These are phyloP conservation scores for Lasiosphaeria hispida DNA, from an alignment of 495 filamentous ascomycete genomes.

Conservation along the genomic window DNA sequence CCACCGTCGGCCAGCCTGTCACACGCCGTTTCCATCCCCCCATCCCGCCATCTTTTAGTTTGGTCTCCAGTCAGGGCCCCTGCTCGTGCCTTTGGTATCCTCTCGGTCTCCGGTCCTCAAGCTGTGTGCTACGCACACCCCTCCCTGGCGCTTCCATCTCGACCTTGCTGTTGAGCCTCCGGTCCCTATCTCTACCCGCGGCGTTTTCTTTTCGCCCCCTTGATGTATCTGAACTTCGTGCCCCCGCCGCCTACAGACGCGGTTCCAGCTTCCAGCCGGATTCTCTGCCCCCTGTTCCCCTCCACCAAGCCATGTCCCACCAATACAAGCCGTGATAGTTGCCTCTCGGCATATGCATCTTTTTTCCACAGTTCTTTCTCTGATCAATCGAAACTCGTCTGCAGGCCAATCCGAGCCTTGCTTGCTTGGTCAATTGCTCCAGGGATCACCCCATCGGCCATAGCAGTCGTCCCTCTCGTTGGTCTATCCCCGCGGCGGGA, in stretches of 20 bases:
- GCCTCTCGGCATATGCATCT: slow-evolving; percentile 39
- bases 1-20: slow-evolving; percentile 28
- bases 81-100: slow-evolving; percentile 17
- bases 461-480: slow-evolving; percentile 32
- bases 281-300: slow-evolving; percentile 22
- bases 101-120: slow-evolving; percentile 23
- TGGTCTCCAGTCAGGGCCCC: slow-evolving; percentile 22
- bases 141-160: slow-evolving; percentile 15
- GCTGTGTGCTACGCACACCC: slow-evolving; percentile 22
- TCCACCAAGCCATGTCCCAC: slow-evolving; percentile 23
- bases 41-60: slow-evolving; percentile 24
- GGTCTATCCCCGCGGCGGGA: slow-evolving; percentile 53
- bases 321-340: slow-evolving; percentile 35
- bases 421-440: slow-evolving; percentile 31
- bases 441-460: slow-evolving; percentile 38
- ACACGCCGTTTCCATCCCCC: slow-evolving; percentile 28
- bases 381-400: slow-evolving; percentile 45
- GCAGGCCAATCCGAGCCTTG: slow-evolving; percentile 38
- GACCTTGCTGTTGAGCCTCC: slow-evolving; percentile 32
- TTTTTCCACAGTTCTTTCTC: slow-evolving; percentile 35
- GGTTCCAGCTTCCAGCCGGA: slow-evolving; percentile 23
- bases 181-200: slow-evolving; percentile 18
- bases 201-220: slow-evolving; percentile 22
- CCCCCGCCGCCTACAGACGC: slow-evolving; percentile 29
- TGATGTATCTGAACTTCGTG: slow-evolving; percentile 20